Base-by-base conservation (phyloP, 306 rosid genomes). In the Prunus mira region DNA sequence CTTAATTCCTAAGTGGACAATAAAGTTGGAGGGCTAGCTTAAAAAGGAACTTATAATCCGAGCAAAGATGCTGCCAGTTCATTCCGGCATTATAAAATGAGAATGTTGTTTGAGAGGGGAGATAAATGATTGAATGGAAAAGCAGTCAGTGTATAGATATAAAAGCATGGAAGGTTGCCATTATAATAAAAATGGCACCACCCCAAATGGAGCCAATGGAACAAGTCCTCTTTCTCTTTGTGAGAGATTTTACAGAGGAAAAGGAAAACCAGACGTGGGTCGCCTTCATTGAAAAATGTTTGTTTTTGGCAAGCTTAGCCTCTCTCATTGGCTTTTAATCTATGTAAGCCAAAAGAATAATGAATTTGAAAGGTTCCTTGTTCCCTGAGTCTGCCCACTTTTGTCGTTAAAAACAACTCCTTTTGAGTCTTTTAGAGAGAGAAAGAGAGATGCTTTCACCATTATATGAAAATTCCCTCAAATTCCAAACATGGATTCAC, bases 11-110 rank as follows among this genome's bases (percentile, higher is more conserved):
- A 67, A 81, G 82, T 75, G 83, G 74, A 65, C 79, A 43, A 81
- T 65, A 62, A 73, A 85, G 58, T 54, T 45, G 65, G 82, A 41
- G 24, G 8, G 69, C 30, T 17, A 47, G 88, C 87, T 87, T 86
- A 83, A 73, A 86, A 81, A 79, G 91, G 87, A 81, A 79, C 87
- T 84, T 83, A 52, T 72, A 77, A 76, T 62, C 82, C 80, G 50
- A 88, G 90, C 81, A 94, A 91, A 90, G 98, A 92, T 92, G 94
- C 90, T 86, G 97, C 93, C 97, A 95, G 97, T 80, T 95, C 96
- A 92, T 86, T 79, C 61, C 80, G 70, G 78, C 85, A 73, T 74
- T 76, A 85, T 88, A 79, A 85, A 78, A 62, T 70, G 57, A 85
- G 69, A 65, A 65, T 90, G 96, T 88, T 84, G 88, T 88, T 84